Evolutionary conservation across 1,284 basidiomycete species (phyloP).

Genomic region (Fistulina hepatica): DNA sequence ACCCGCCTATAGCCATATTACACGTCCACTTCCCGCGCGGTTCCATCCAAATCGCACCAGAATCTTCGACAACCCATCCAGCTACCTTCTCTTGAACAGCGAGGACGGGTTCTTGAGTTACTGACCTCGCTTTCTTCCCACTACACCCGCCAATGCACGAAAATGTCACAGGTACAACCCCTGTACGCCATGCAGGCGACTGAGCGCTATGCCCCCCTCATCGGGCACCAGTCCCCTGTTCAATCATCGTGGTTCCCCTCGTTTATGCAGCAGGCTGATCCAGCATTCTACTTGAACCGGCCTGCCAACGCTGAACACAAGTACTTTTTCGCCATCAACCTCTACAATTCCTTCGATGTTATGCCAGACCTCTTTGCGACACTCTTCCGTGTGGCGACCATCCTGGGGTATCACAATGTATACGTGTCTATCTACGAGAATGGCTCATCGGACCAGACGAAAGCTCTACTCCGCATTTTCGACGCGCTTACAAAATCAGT

Average conservation of each 20-base stretch:
- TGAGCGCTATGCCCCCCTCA: constrained; percentile 73
- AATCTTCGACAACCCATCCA: constrained; percentile 49
- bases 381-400: constrained; percentile 82
- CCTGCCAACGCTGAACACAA: constrained; percentile 62
- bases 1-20: neutral
- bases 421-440: constrained; percentile 98
- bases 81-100: constrained; percentile 68
- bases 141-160: constrained; percentile 85
- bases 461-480: constrained; percentile 86
- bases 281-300: constrained; percentile 21
- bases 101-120: constrained; percentile 74
- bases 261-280: constrained; percentile 34
- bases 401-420: constrained; percentile 92
- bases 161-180: constrained; percentile 52
- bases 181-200: constrained; percentile 75
- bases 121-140: constrained; percentile 79
- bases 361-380: constrained; percentile 94
- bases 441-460: constrained; percentile 92
- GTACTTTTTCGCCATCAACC: constrained; percentile 96
- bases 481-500: constrained; percentile 82
- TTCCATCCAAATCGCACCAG: constrained; percentile 34
- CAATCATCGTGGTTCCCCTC: constrained; percentile 54
- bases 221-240: constrained; percentile 62
- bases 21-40: constrained; percentile 1
- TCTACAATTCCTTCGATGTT: constrained; percentile 96